A percentile compares a stretch with the other conserved stretches of the same genome.
Conservation (phyloP, 2,329 filamentous ascomycete species). For the Ceratocystis destructans region DNA sequence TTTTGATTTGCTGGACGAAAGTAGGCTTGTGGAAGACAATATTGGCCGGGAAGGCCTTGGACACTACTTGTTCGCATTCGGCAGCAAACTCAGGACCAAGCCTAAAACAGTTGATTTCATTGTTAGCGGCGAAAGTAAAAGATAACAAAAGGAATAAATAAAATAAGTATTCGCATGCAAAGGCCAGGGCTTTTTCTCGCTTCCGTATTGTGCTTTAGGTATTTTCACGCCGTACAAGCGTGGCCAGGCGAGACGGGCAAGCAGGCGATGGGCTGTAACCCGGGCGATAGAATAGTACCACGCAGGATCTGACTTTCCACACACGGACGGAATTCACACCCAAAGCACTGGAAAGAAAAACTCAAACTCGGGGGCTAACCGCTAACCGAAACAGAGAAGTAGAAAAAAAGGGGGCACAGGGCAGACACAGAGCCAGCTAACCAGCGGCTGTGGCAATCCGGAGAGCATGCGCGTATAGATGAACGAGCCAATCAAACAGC, state of each 20-base stretch:
- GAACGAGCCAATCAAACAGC: slow-evolving; percentile 12
- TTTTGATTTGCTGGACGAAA: slow-evolving; percentile 47
- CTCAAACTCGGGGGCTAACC: neutral
- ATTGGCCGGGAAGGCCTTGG: slow-evolving; percentile 46
- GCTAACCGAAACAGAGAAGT: neutral
- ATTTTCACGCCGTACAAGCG: neutral
- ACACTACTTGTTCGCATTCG: slow-evolving; percentile 48
- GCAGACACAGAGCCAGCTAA: neutral
- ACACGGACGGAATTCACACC: neutral
- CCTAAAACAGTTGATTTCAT: slow-evolving; percentile 23
- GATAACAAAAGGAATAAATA: neutral
- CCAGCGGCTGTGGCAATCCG: slow-evolving; percentile 8
- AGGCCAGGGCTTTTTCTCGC: neutral
- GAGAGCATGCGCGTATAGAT: neutral
- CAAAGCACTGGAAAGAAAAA: neutral
- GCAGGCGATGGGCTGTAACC: neutral
- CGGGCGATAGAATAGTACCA: neutral
- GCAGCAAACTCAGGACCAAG: slow-evolving; percentile 44
- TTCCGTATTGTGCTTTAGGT: neutral
- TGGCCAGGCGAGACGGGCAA: neutral
- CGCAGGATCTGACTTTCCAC: neutral
- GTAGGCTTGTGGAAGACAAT: slow-evolving; percentile 51
- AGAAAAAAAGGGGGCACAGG: neutral
- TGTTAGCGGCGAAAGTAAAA: slow-evolving; percentile 21
- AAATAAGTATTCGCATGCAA: neutral